Conservation (phyloP, 2,329 filamentous ascomycete species). For the Arthrobotrys musiformis region DNA sequence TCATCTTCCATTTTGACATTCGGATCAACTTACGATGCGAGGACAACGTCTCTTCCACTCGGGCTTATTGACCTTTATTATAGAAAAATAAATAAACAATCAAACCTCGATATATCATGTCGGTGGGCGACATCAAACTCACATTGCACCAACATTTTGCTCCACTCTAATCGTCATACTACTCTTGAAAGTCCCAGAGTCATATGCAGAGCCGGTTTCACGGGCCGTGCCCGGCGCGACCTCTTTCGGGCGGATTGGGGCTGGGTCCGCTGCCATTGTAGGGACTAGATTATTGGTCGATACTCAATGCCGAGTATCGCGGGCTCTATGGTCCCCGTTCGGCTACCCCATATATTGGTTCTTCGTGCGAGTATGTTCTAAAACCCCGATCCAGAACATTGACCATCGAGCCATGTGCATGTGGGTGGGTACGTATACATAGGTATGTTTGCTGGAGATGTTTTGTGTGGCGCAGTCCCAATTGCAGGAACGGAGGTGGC, state of each 20-base stretch:
- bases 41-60: slow-evolving; percentile 86
- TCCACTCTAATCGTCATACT: slow-evolving; percentile 87
- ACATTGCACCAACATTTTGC: slow-evolving; percentile 83
- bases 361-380: background rate
- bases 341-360: background rate
- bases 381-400: background rate
- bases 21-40: slow-evolving; percentile 74
- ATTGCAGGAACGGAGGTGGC: background rate
- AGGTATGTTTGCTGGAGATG: background rate
- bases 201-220: slow-evolving; percentile 70
- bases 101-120: too few species aligned
- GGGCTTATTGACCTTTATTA: slow-evolving; percentile 74
- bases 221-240: slow-evolving; percentile 48
- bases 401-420: background rate
- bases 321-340: background rate
- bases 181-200: slow-evolving; percentile 87
- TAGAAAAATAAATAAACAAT: background rate
- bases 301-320: background rate
- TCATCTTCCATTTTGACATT: background rate
- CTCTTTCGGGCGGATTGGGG: slow-evolving; percentile 36
- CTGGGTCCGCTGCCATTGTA: slow-evolving; percentile 26
- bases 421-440: too few species aligned
- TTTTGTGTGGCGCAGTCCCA: background rate
- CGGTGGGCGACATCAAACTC: slow-evolving; percentile 61
- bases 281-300: background rate